Conservation (phyloP, 768 basidiomycete genomes). For the Fomitopsis serialis region DNA sequence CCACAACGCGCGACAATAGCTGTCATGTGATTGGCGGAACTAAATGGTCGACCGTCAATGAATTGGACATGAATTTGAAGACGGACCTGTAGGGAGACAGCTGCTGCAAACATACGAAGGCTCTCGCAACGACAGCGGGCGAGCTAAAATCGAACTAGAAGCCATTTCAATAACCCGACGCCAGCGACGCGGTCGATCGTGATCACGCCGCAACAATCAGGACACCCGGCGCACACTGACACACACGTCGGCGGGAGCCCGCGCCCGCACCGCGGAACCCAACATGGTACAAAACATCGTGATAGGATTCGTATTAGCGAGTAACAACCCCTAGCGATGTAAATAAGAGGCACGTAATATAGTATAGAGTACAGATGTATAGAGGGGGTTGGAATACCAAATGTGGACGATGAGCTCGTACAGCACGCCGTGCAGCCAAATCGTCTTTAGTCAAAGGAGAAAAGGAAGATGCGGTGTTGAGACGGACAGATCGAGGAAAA, state of each 20-base stretch:
- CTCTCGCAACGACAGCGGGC: no score
- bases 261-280: not conserved
- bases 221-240: no score
- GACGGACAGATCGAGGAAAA: conserved; percentile 9
- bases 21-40: no score
- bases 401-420: not conserved
- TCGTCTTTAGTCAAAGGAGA: conserved; percentile 1
- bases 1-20: no score
- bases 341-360: conserved; percentile 9
- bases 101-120: no score
- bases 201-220: no score
- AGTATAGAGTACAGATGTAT: conserved; percentile 19
- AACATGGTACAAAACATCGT: not conserved
- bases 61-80: no score
- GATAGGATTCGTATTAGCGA: not conserved
- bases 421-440: conserved; percentile 2
- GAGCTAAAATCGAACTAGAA: no score
- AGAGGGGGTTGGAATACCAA: conserved; percentile 1
- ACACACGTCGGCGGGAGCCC: not conserved
- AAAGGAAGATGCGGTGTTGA: conserved; percentile 10
- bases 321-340: conserved; percentile 9
- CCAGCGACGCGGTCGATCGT: no score
- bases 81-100: no score
- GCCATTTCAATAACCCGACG: no score
- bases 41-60: no score